A percentile compares a stretch with the other conserved stretches of the same genome.
These are phyloP conservation scores for Paramarasmius palmivorus DNA, from an alignment of 1,284 basidiomycete species.

Conservation along the genomic window DNA sequence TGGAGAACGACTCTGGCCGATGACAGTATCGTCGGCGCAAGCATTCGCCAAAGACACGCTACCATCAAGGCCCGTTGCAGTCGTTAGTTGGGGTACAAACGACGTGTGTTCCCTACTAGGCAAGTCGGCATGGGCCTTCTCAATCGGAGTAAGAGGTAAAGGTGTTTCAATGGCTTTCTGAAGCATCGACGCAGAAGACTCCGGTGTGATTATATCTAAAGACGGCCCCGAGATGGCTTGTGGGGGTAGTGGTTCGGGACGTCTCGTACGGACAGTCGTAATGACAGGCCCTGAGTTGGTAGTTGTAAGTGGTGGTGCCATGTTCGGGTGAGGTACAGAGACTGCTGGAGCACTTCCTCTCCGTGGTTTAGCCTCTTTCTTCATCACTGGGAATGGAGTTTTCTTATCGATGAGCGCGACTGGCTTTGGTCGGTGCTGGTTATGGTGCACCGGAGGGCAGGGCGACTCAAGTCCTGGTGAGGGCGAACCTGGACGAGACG, in stretches of 20 bases:
- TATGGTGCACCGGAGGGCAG: no score
- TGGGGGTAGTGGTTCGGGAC: neutral
- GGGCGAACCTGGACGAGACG: no score
- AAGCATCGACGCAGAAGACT: neutral
- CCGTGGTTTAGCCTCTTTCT: neutral
- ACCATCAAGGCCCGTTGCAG: no score
- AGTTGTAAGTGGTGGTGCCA: neutral
- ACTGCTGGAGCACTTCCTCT: neutral
- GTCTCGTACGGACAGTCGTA: neutral
- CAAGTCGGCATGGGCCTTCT: neutral
- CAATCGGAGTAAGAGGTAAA: neutral
- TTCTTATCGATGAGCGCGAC: neutral
- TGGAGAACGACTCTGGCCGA: no score
- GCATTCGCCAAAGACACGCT: no score
- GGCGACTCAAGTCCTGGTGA: no score
- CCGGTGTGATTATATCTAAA: no score
- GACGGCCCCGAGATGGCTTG: neutral
- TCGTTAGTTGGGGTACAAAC: neutral
- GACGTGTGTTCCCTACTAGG: neutral
- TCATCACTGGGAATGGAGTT: neutral
- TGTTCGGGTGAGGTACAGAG: neutral
- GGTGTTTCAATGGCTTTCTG: slow-evolving; percentile 1
- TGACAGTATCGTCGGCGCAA: no score
- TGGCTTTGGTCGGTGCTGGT: no score
- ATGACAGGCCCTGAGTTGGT: neutral